A percentile compares a stretch with the other conserved stretches of the same genome.
phyloP scores from a whole-genome alignment of 257 asterid species.

The Paulownia fortunei region DNA sequence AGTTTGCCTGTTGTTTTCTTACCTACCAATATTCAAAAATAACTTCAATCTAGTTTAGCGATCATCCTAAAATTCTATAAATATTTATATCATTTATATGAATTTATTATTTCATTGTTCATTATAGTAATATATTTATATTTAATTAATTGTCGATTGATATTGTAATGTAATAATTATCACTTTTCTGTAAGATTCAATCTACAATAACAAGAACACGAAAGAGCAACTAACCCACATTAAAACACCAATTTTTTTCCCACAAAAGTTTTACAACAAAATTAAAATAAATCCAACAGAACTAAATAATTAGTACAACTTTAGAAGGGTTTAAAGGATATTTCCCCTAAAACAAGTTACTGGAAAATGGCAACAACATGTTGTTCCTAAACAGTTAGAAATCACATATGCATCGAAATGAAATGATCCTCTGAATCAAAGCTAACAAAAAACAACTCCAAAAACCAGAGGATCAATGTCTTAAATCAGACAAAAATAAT shows the following conservation, averaged over 20 bases:
- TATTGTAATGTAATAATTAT: no score
- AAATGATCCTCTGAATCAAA: conserved; percentile 39
- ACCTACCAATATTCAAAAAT: no score
- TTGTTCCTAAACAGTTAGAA: conserved; percentile 33
- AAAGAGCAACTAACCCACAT: background rate
- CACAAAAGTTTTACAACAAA: no score
- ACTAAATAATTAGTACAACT: background rate
- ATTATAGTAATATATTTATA: no score
- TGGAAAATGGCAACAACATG: background rate
- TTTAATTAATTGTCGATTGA: no score
- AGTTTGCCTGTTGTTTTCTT: no score
- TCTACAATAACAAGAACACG: background rate
- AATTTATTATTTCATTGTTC: no score
- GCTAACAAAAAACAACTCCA: conserved; percentile 35
- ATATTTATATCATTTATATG: no score
- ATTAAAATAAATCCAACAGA: background rate
- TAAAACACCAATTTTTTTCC: background rate
- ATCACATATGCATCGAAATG: conserved; percentile 18
- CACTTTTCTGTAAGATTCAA: no score
- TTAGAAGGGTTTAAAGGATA: background rate
- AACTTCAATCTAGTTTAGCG: no score
- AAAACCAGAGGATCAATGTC: conserved; percentile 44
- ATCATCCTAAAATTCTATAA: no score
- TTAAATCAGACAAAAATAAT: no score
- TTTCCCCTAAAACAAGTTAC: background rate